Percentiles rank a stretch among this genome's conserved stretches.
Conservation (phyloP, 164 flowering plant species). For the Kingdonia uniflora region DNA sequence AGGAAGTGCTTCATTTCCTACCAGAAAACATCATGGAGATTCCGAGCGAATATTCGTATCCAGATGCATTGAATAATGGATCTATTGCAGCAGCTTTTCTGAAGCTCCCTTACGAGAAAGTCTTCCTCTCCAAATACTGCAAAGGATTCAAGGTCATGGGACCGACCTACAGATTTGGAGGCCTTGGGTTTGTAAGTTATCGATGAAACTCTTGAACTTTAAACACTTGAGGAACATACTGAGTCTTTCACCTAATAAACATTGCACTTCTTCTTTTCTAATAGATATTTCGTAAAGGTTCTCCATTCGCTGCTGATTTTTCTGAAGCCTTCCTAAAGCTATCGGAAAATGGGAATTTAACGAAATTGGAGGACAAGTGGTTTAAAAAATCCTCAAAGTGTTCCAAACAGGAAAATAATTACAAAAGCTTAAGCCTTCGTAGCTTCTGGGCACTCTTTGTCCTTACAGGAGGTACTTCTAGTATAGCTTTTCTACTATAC, state of each 20-base stretch:
- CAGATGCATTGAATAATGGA: constrained; percentile 12
- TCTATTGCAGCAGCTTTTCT: constrained; percentile 32
- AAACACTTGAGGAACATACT: too few species aligned
- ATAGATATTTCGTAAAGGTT: constrained; percentile 22
- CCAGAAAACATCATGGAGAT: constrained; percentile 18
- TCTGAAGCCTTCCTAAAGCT: constrained; percentile 25
- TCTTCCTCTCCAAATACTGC: constrained; percentile 26
- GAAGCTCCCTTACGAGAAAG: constrained; percentile 30
- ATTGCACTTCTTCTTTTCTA: too few species aligned
- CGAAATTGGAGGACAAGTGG: constrained; percentile 17
- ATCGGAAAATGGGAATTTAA: constrained; percentile 23
- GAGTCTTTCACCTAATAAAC: constrained; percentile 3
- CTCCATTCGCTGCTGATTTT: constrained; percentile 24
- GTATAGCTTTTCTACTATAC: constrained; percentile 15
- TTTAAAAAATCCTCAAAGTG: constrained; percentile 13
- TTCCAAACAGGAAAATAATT: not conserved
- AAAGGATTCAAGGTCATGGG: constrained; percentile 19
- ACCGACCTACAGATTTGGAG: constrained; percentile 16
- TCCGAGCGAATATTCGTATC: constrained; percentile 10
- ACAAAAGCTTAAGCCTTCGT: constrained; percentile 18
- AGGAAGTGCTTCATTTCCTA: constrained; percentile 17
- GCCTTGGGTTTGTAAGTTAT: constrained; percentile 24
- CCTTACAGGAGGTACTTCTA: constrained; percentile 18
- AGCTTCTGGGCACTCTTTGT: constrained; percentile 32
- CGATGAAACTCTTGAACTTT: too few species aligned